Percentiles rank a stretch among this genome's conserved stretches.
Evolutionary conservation across 768 basidiomycete genomes (phyloP).

Genomic region (Calocybe gangraenosa): DNA sequence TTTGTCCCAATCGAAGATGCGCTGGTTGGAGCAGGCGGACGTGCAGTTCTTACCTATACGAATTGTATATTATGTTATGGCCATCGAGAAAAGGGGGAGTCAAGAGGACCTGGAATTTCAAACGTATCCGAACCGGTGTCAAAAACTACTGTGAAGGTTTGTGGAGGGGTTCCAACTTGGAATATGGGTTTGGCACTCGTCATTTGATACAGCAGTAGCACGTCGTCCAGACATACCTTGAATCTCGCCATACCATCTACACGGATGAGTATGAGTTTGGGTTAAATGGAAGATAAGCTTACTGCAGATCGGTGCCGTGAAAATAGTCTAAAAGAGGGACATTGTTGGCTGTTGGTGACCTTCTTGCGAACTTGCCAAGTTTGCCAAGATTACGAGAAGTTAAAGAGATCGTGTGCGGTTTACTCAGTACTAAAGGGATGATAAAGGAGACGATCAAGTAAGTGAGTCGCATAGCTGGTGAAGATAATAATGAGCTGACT

Average conservation of each 20-base stretch:
- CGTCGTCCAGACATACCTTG: slow-evolving; percentile 24
- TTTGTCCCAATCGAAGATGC: slow-evolving; percentile 14
- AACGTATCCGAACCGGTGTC: slow-evolving; percentile 12
- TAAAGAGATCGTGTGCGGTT: slow-evolving; percentile 1
- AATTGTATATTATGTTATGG: neutral
- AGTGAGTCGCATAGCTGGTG: too few species aligned
- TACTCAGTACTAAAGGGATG: neutral
- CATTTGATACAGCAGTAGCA: slow-evolving; percentile 1
- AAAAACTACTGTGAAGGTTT: slow-evolving; percentile 31
- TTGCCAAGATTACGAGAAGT: slow-evolving; percentile 2
- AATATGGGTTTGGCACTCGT: too few species aligned
- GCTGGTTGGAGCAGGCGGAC: slow-evolving; percentile 11
- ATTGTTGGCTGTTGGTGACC: slow-evolving; percentile 30
- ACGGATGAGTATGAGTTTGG: neutral
- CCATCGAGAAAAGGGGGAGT: slow-evolving; percentile 23
- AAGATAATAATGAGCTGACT: too few species aligned
- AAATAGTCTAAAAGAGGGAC: slow-evolving; percentile 48
- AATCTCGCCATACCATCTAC: slow-evolving; percentile 50
- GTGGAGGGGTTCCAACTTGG: slow-evolving; percentile 56
- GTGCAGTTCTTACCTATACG: slow-evolving; percentile 14
- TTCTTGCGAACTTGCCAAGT: slow-evolving; percentile 10
- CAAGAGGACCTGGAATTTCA: slow-evolving; percentile 10
- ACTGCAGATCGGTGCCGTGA: slow-evolving; percentile 54
- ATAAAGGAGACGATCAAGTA: too few species aligned
- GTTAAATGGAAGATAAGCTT: slow-evolving; percentile 13